Conservation (phyloP, 75 land plant genomes). For the Isoetes taiwanensis region DNA sequence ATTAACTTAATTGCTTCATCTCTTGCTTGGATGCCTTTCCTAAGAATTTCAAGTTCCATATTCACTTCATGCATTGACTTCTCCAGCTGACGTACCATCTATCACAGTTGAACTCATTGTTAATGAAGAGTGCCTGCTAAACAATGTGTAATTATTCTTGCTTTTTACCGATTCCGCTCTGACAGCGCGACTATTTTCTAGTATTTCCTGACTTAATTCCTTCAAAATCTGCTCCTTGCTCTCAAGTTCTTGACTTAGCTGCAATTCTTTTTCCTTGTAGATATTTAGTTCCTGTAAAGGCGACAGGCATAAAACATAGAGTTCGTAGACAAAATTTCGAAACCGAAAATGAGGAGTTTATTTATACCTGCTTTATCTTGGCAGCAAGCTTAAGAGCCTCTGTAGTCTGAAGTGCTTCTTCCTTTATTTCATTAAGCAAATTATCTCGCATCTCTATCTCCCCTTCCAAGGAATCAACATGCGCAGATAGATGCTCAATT, state of each 20-base stretch:
- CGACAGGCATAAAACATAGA: no score
- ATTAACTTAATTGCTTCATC: slow-evolving; percentile 18
- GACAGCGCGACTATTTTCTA: slow-evolving; percentile 19
- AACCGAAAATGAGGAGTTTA: no score
- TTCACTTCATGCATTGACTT: slow-evolving; percentile 9
- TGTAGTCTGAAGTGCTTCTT: neutral
- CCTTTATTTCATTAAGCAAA: neutral
- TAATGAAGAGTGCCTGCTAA: neutral
- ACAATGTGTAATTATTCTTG: no score
- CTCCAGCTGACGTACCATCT: slow-evolving; percentile 17
- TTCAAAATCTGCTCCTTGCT: slow-evolving; percentile 5
- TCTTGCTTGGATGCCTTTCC: slow-evolving; percentile 22
- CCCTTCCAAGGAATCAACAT: neutral
- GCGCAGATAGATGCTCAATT: neutral
- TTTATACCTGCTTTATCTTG: slow-evolving; percentile 3
- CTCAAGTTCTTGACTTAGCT: slow-evolving; percentile 17
- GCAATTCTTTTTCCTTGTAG: slow-evolving; percentile 14
- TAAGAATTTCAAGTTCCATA: slow-evolving; percentile 17
- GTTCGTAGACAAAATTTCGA: no score
- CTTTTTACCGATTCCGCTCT: slow-evolving; percentile 21
- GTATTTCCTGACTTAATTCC: slow-evolving; percentile 19
- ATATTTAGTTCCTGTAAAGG: slow-evolving; percentile 25
- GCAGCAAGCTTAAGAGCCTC: slow-evolving; percentile 5
- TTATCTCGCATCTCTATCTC: neutral
- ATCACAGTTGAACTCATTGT: no score